Evolutionary conservation across 2,329 filamentous ascomycete genomes (phyloP), one percentile per base, ranked within the genome.

Genomic region (Colletotrichum sp.): DNA sequence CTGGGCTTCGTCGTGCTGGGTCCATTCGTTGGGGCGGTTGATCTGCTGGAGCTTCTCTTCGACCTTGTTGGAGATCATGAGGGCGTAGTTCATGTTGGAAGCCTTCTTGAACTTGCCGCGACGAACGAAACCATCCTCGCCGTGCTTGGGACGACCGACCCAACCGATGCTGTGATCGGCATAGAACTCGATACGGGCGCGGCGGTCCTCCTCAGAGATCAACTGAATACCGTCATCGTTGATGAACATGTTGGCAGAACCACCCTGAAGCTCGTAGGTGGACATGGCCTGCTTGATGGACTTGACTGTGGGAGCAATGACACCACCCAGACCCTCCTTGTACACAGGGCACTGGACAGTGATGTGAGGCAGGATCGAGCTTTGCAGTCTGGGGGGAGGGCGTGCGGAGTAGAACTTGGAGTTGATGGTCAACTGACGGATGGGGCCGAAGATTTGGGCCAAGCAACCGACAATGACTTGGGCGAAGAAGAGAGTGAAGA

Each of bases 321-420:
- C 95, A 76, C 88, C 91, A 43, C 86, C 86, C 4, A 97, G 88
- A 78, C 95, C 94, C 83, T 97, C 95, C 83, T 96, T 97, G 87
- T 97, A 97, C 0, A 97, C 94, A 6, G 95, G 95, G 82, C 94
- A 96, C 81, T 98, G 95, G 56, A 97, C 94, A 4, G 94, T 96
- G 77, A 95, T 89, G 81, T 95, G 94, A 3, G 94, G 94, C 18
- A 96, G 88, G 30, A 87, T 81, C 8, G 85, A 80, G 2, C 84
- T 86, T 72, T 90, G 89, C 32, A 96, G 84, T 63, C 94, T 88
- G 24, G 90, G 89, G 2, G 93, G 92, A 10, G 93, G 89, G n/a
- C 89, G 87, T 2, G 94, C 95, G 0, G 95, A 96, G 85, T 94
- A 97, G 86, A 93, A 96, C 83, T 94, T 94, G 80, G 94, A 95